A percentile compares a stretch with the other conserved stretches of the same genome.
These are phyloP conservation scores for Bacidia rubella DNA, from an alignment of 495 filamentous ascomycete species.

Conservation along the genomic window DNA sequence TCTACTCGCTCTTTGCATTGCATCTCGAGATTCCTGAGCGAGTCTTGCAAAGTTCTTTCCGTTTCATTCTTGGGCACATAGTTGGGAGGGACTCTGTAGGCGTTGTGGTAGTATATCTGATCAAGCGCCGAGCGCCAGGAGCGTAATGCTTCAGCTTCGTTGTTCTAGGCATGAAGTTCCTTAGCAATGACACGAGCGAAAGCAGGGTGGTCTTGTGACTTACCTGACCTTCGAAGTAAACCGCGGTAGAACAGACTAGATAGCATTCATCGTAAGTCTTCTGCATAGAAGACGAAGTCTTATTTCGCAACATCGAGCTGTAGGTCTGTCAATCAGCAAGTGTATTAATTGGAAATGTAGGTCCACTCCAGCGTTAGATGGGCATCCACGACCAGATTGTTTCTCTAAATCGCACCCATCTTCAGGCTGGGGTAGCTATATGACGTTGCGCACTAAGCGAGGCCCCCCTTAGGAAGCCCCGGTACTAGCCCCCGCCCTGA, in stretches of 20 bases:
- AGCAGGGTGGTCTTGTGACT: slow-evolving; percentile 9
- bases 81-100: slow-evolving; percentile 52
- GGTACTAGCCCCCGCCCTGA: neutral
- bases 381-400: neutral
- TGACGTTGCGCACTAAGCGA: neutral
- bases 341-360: neutral
- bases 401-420: too few species aligned
- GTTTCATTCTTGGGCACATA: slow-evolving; percentile 71
- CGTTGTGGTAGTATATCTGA: slow-evolving; percentile 79
- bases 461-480: neutral
- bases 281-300: slow-evolving; percentile 66
- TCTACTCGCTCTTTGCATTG: slow-evolving; percentile 93
- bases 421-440: neutral
- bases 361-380: neutral
- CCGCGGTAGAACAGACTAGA: slow-evolving; percentile 82
- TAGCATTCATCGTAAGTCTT: slow-evolving; percentile 97
- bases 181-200: slow-evolving; percentile 4
- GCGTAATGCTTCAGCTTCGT: slow-evolving; percentile 80
- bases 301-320: slow-evolving; percentile 63
- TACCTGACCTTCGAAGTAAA: slow-evolving; percentile 89
- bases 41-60: slow-evolving; percentile 69
- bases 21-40: slow-evolving; percentile 66
- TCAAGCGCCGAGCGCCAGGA: slow-evolving; percentile 88
- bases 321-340: neutral
- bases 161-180: slow-evolving; percentile 45